phyloP scores from a whole-genome alignment of 2,329 filamentous ascomycete genomes.

The Byssothecium circinans region DNA sequence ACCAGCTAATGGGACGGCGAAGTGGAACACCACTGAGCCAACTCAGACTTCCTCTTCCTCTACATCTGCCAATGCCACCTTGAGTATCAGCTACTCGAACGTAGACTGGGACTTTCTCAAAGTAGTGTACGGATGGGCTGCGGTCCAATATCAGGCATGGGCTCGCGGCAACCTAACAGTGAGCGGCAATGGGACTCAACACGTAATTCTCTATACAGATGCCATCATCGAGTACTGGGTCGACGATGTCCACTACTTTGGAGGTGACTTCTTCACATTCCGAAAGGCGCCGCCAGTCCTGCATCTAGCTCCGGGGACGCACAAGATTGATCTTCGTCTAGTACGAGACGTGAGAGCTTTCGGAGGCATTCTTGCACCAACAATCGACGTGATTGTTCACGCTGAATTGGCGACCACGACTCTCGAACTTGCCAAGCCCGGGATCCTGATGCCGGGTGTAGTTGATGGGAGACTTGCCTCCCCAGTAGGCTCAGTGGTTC shows the following conservation, averaged over 20 bases:
- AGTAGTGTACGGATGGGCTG: conserved; percentile 61
- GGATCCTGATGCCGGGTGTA: conserved; percentile 55
- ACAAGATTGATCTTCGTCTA: conserved; percentile 56
- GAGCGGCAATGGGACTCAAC: conserved; percentile 32
- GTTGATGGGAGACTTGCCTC: conserved; percentile 52
- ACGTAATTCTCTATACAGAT: conserved; percentile 51
- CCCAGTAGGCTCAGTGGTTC: conserved; percentile 50
- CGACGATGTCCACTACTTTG: conserved; percentile 56
- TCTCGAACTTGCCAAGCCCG: conserved; percentile 37
- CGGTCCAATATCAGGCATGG: conserved; percentile 62
- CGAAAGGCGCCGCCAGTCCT: conserved; percentile 54
- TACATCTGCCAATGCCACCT: conserved; percentile 37
- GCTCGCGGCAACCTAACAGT: conserved; percentile 54
- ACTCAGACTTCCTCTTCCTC: conserved; percentile 27
- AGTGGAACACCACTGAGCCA: conserved; percentile 50
- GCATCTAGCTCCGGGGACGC: conserved; percentile 52
- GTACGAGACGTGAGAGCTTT: conserved; percentile 60
- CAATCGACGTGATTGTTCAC: conserved; percentile 45
- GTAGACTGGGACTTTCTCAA: conserved; percentile 59
- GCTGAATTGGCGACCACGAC: conserved; percentile 22
- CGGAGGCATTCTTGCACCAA: conserved; percentile 54
- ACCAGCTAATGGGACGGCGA: conserved; percentile 52
- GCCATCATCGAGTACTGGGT: conserved; percentile 57
- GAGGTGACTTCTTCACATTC: conserved; percentile 60
- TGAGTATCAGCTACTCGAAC: conserved; percentile 52